Percentiles rank a stretch among this genome's conserved stretches.
Conservation (phyloP, 129 eudicot genomes). For the Logfia minima region DNA sequence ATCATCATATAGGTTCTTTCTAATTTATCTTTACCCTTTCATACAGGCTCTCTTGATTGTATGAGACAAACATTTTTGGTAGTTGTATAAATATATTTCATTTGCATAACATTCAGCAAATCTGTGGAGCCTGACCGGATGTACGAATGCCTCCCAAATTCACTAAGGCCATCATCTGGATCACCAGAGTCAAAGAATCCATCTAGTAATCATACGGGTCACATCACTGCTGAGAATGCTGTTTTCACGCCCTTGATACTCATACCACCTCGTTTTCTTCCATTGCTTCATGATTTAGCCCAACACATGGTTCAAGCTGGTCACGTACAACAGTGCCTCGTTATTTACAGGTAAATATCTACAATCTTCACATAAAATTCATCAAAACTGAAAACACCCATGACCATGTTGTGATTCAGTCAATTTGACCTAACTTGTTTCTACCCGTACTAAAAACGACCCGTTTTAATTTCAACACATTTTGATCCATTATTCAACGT, state of each 20-base stretch:
- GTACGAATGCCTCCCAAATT: conserved; percentile 92
- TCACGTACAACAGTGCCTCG: conserved; percentile 66
- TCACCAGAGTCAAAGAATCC: conserved; percentile 75
- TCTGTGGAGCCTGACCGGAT: conserved; percentile 94
- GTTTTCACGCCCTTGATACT: conserved; percentile 79
- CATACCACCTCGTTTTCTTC: conserved; percentile 89
- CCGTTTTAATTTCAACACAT: too few relatives aligned
- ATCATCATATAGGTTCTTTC: conserved; percentile 69
- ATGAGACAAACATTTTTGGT: background rate
- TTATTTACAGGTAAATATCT: conserved; percentile 69
- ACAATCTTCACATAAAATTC: background rate
- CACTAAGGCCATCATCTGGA: conserved; percentile 89
- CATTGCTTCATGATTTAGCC: conserved; percentile 89
- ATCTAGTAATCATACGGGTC: conserved; percentile 55
- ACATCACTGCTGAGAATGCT: conserved; percentile 60
- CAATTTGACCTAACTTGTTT: too few relatives aligned
- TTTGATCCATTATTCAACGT: too few relatives aligned
- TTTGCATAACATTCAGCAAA: conserved; percentile 53
- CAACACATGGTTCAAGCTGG: conserved; percentile 95
- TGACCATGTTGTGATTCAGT: background rate
- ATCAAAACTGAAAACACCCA: background rate
- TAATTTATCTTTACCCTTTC: background rate
- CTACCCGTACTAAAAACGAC: too few relatives aligned
- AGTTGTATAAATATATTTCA: background rate
- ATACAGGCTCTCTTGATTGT: background rate